Base-by-base conservation (phyloP, 768 basidiomycete genomes). In the Lactarius quietus region DNA sequence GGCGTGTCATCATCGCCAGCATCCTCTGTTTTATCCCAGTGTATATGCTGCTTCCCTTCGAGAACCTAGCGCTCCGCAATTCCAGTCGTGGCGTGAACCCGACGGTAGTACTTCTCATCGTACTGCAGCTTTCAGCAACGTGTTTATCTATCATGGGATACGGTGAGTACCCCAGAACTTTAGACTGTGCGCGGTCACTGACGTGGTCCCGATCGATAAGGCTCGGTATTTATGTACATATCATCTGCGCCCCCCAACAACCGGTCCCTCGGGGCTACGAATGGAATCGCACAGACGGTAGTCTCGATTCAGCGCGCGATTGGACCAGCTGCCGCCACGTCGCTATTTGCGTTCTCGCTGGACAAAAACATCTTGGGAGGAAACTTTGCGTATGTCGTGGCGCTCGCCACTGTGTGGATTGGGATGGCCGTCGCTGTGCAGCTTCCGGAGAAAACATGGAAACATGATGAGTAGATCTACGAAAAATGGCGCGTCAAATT, bases 151-250 rank as follows among this genome's bases (percentile, higher is more conserved):
- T 51, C 45, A 61, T 65, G 64, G 64, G 64, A 4, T 61, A 61
- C 59, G 56, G 64, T 65, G 29, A 60, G 64, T 60, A 5, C 8
- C 35, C 8, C 5, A 3, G 33, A 15, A 20, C 10, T 23, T 7
- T 41, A n/a, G 26, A 10, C 6, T 3, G 33, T 5, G 1, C n/a
- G 20, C 3, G 12, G n/a, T 35, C 61, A 23, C 17, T 59, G 33
- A 41, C 1, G 36, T 5, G 3, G 20, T 35, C 3, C 17, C 12
- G 83, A 23, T 54, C 3, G 4, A 31, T 17, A 59, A 89, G 89
- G 87, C 31, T 83, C 86, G 54, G 74, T 89, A n/a, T 89, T 88
- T 73, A 88, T 90, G 62, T 88, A 84, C 67, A 84, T 91, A 63
- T 80, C 83, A 5, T 83, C 83, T 3, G 80, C 88, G 6, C 78